A percentile compares a stretch with the other conserved stretches of the same genome.
Evolutionary conservation across 345 rosid genomes (phyloP).

Genomic region (Physaria fendleri): DNA sequence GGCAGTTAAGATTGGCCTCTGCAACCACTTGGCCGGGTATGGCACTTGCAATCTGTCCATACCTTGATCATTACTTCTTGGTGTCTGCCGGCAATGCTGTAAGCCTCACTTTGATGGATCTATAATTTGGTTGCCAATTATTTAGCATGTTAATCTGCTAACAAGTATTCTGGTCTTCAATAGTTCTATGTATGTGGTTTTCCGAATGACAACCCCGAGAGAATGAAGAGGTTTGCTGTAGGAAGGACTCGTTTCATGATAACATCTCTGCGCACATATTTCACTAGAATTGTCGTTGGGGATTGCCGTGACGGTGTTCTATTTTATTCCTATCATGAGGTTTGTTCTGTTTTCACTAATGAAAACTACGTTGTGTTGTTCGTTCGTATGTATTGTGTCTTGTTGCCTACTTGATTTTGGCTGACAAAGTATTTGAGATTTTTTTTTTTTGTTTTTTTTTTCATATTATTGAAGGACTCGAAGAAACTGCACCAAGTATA

Average conservation of each 20-base stretch:
- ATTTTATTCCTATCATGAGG: constrained; percentile 88
- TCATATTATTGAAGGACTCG: constrained; percentile 44
- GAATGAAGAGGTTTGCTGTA: constrained; percentile 59
- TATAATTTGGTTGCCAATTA: background rate
- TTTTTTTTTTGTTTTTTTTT: background rate
- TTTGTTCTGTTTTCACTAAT: constrained; percentile 23
- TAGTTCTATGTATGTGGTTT: constrained; percentile 91
- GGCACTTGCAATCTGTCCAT: constrained; percentile 92
- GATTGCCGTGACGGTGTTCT: constrained; percentile 99
- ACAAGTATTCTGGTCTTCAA: constrained; percentile 16
- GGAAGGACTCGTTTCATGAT: constrained; percentile 95
- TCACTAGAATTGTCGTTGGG: constrained; percentile 88
- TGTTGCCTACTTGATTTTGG: background rate
- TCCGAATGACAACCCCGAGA: constrained; percentile 59
- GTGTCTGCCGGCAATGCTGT: constrained; percentile 96
- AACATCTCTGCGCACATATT: constrained; percentile 63
- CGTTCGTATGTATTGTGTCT: background rate
- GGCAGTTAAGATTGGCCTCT: constrained; percentile 67
- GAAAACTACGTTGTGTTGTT: background rate
- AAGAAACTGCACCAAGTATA: constrained; percentile 77
- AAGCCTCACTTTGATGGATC: constrained; percentile 39
- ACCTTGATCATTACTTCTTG: constrained; percentile 81
- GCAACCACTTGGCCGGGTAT: constrained; percentile 61
- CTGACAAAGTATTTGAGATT: constrained; percentile 2
- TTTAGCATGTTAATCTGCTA: constrained; percentile 26